Evolutionary conservation across 768 basidiomycete genomes (phyloP), one percentile per base, ranked within the genome.

Genomic region (Suillus placidus): DNA sequence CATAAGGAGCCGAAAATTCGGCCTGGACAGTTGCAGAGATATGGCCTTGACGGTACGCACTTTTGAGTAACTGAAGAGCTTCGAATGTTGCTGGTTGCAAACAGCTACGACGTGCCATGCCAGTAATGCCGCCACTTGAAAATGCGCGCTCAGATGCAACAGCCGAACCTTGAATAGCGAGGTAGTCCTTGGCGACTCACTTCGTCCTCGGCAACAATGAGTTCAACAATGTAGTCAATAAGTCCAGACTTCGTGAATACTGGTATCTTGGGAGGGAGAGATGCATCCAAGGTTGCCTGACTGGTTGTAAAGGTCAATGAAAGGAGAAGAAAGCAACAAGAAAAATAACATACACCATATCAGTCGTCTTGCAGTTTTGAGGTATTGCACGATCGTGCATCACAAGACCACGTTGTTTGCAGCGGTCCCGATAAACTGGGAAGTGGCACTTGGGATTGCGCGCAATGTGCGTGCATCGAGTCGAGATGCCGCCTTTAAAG

Each of bases 101-200:
- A 37, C 60, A 64, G 43, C 43, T 45, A 23, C 14, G 30, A 20
- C 32, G 30, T 7, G n/a, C 10, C 1, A 56, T 67, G 8, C 35
- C 66, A 32, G 66, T 67, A 9, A 63, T 20, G 3, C 66, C 62
- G n/a, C 62, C 34, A 7, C 52, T 43, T 6, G 71, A 77, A 65
- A 77, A 75, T 10, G 74, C 71, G 6, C 70, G 40, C 58, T 76
- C 70, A n/a, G 73, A 73, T 20, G 73, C 64, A 26, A 71, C 63
- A 51, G 75, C 72, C 14, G 73, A 77, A 6, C 74, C 73, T 63
- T 77, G 72, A 63, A 76, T 71, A 18, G 73, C 69, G 1, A 77
- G 66, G 61, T 60, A 60, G n/a, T 71, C 66, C 26, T 60, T 37
- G 18, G 71, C 69, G n/a, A 8, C 20, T 45, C 43, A 45, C 43